phyloP scores from a whole-genome alignment of 768 basidiomycete genomes.

The Suillus subalutaceus region DNA sequence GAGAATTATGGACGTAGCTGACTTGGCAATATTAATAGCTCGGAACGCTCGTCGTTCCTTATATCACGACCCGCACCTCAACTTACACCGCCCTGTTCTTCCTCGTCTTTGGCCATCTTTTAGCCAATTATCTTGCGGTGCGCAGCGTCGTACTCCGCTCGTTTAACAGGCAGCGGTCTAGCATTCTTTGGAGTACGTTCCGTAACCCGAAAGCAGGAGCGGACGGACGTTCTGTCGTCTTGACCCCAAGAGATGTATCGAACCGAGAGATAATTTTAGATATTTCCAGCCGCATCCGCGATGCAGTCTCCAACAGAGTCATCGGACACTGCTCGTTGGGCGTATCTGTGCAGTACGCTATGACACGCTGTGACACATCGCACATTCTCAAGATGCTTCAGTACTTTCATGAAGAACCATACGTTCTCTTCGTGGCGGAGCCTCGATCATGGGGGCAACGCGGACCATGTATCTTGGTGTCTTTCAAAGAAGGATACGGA shows the following conservation, averaged over 20 bases:
- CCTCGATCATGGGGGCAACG: background rate
- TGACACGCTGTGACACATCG: constrained; percentile 11
- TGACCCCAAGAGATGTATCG: constrained; percentile 43
- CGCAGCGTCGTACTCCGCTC: constrained; percentile 57
- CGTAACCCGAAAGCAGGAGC: constrained; percentile 17
- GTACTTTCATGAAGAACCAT: constrained; percentile 48
- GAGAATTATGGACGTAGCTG: background rate
- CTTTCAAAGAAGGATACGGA: constrained; percentile 53
- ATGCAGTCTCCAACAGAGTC: constrained; percentile 33
- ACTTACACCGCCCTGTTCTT: constrained; percentile 56
- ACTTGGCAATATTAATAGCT: constrained; percentile 39
- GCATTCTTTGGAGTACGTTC: constrained; percentile 49
- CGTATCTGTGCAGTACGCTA: constrained; percentile 40
- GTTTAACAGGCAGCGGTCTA: constrained; percentile 61
- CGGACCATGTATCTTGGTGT: constrained; percentile 39
- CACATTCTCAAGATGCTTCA: constrained; percentile 35
- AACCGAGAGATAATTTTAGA: constrained; percentile 49
- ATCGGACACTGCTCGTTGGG: constrained; percentile 57
- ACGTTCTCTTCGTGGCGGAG: constrained; percentile 52
- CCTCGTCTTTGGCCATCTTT: constrained; percentile 56
- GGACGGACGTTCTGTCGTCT: constrained; percentile 18
- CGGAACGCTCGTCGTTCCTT: constrained; percentile 61
- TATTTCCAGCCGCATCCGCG: constrained; percentile 40
- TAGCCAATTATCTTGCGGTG: constrained; percentile 63
- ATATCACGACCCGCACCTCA: constrained; percentile 46